Base-by-base conservation (phyloP, 352 stramenopile genomes). In the Phytopythium sindhum region DNA sequence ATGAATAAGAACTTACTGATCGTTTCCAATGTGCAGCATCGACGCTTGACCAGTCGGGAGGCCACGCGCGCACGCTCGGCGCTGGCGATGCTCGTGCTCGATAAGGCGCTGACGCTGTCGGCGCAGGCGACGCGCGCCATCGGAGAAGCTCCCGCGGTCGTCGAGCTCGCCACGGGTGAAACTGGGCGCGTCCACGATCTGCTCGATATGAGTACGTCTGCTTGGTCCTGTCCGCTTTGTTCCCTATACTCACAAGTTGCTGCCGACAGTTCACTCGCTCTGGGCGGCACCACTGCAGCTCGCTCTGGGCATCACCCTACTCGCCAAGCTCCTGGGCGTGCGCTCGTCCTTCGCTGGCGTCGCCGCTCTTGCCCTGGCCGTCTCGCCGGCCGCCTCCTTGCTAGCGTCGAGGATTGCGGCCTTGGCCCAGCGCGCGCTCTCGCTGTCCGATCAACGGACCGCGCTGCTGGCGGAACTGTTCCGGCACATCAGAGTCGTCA, bases 91-190 rank as follows among this genome's bases (percentile, higher is more conserved):
- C 65, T 88, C 41, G 80, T 91, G 50, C 89, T 81, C 53, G 67
- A 81, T 31, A 89, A 89, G 57, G 66, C 80, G 9, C 59, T 91
- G 23, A 67, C 63, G 29, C 57, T 91, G 24, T 90, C 81, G 28
- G 80, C 73, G 26, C 77, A 89, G 63, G 74, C 72, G 42, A 89
- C 86, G 60, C 89, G 75, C 62, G 54, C 62, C 1, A 45, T 87
- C 10, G 77, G 78, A 21, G 48, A 19, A 26, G 78, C 86, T 0
- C 91, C 93, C 8, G 78, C 94, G 62, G 97, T 98, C 55, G 78
- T 96, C 1, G 98, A 98, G 64, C 78, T 99, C n/a, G 95, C 97
- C 64, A 97, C 89, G 24, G 94, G 96, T 63, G 97, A 99, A 71
- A 77, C 90, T 0, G 88, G 96, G 63, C 81, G 88, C 15, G 77